phyloP scores from a whole-genome alignment of 495 filamentous ascomycete genomes.

The Aspergillus ostianus region DNA sequence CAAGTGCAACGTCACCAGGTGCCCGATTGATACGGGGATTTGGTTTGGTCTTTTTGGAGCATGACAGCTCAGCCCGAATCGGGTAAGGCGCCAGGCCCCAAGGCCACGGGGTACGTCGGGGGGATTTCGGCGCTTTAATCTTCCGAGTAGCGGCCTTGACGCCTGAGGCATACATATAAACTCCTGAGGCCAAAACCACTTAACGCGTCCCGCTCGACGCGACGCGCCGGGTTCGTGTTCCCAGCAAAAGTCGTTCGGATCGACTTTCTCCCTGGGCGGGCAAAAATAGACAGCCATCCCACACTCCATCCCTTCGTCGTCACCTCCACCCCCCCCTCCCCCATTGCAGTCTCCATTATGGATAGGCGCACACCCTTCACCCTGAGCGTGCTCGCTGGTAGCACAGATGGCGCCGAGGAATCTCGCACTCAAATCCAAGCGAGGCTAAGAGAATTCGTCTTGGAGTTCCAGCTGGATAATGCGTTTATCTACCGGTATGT shows the following conservation, averaged over 20 bases:
- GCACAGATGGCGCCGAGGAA: constrained; percentile 61
- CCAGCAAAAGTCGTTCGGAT: constrained; percentile 31
- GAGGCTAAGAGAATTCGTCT: constrained; percentile 71
- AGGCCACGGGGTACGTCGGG: constrained; percentile 7
- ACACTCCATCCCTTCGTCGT: constrained; percentile 22
- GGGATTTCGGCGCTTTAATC: constrained; percentile 2
- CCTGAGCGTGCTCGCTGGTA: constrained; percentile 71
- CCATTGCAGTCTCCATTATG: constrained; percentile 52
- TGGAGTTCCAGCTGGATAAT: constrained; percentile 94
- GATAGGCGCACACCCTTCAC: constrained; percentile 86
- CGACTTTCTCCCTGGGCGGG: constrained; percentile 16
- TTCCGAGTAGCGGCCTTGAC: constrained; percentile 10
- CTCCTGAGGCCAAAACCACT: constrained; percentile 40
- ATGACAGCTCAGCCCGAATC: constrained; percentile 36
- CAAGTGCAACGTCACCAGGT: constrained; percentile 14
- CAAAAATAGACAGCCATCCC: constrained; percentile 10
- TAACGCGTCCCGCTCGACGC: constrained; percentile 40
- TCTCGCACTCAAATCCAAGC: constrained; percentile 54
- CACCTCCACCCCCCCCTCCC: constrained; percentile 22
- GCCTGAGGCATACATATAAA: background rate
- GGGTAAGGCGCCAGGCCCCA: constrained; percentile 28
- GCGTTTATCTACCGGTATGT: constrained; percentile 88
- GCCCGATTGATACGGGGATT: constrained; percentile 12
- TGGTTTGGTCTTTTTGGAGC: constrained; percentile 25
- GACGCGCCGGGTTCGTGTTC: constrained; percentile 36